Conservation (phyloP, 306 rosid genomes). For the Acacia crassicarpa region DNA sequence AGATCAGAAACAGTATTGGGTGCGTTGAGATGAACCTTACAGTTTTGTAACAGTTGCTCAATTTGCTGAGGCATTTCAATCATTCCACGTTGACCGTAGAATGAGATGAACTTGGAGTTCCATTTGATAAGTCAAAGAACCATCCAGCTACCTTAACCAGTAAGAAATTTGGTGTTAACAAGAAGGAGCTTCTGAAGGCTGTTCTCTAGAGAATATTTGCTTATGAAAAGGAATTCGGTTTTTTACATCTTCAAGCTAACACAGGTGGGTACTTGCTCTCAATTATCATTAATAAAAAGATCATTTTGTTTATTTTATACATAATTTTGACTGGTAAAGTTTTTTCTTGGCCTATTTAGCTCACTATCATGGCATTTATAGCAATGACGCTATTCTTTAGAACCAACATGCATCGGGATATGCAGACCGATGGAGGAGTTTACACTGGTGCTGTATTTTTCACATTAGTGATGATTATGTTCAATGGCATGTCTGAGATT, state of each 20-base stretch:
- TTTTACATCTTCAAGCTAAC: conserved; percentile 41
- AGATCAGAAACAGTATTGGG: conserved; percentile 58
- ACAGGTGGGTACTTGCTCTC: conserved; percentile 29
- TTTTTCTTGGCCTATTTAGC: conserved; percentile 43
- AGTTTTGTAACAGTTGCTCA: conserved; percentile 41
- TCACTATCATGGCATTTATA: conserved; percentile 49
- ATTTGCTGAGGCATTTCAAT: conserved; percentile 47
- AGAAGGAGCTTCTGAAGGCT: conserved; percentile 48
- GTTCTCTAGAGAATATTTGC: conserved; percentile 44
- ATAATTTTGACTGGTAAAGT: conserved; percentile 2
- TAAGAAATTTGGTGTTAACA: conserved; percentile 37
- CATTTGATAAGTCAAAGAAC: conserved; percentile 46
- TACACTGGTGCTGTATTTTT: conserved; percentile 58
- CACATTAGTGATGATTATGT: conserved; percentile 43
- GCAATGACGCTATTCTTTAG: conserved; percentile 60
- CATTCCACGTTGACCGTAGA: conserved; percentile 43
- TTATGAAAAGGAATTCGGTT: conserved; percentile 51
- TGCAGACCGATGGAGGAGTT: conserved; percentile 54
- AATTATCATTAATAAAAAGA: background rate
- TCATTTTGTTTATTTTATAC: background rate
- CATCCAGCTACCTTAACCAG: conserved; percentile 53
- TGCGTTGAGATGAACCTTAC: conserved; percentile 38
- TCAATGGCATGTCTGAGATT: conserved; percentile 60
- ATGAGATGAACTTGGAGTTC: conserved; percentile 39
- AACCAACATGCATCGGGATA: conserved; percentile 64